Evolutionary conservation across 345 rosid species (phyloP).

Genomic region (Euphorbia peplus): DNA sequence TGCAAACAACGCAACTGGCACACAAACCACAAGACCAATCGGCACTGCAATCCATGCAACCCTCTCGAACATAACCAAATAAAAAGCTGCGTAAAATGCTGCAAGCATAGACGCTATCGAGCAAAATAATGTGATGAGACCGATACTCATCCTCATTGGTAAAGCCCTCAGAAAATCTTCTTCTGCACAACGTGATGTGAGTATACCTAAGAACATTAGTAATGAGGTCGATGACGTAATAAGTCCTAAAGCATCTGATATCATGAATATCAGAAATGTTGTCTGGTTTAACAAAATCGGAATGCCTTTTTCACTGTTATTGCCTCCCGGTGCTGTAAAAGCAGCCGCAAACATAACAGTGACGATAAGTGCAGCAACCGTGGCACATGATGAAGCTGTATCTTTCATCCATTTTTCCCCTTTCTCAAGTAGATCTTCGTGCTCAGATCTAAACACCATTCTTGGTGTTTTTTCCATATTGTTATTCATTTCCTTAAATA

Average conservation of each 20-base stretch:
- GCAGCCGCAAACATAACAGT: too few relatives aligned
- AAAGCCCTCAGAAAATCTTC: slow-evolving; percentile 19
- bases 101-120: slow-evolving; percentile 13
- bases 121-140: slow-evolving; percentile 10
- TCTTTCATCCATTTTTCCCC: slow-evolving; percentile 25
- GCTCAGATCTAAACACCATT: slow-evolving; percentile 5
- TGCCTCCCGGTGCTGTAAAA: too few relatives aligned
- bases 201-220: slow-evolving; percentile 18
- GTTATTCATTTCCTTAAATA: slow-evolving; percentile 5
- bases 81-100: slow-evolving; percentile 7
- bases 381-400: too few relatives aligned
- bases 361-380: too few relatives aligned
- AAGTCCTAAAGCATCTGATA: too few relatives aligned
- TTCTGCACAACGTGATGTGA: slow-evolving; percentile 14
- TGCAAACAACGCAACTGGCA: too few relatives aligned
- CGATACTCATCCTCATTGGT: too few relatives aligned
- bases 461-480: background rate
- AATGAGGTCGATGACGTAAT: slow-evolving; percentile 11
- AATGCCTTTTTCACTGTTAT: too few relatives aligned
- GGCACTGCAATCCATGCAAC: slow-evolving; percentile 14
- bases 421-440: slow-evolving; percentile 1
- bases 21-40: slow-evolving; percentile 1
- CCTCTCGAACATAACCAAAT: too few relatives aligned
- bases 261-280: too few relatives aligned
- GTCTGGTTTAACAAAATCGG: background rate